phyloP scores from a whole-genome alignment of 73 alveolate genomes.

The Paramecium biaurelia region DNA sequence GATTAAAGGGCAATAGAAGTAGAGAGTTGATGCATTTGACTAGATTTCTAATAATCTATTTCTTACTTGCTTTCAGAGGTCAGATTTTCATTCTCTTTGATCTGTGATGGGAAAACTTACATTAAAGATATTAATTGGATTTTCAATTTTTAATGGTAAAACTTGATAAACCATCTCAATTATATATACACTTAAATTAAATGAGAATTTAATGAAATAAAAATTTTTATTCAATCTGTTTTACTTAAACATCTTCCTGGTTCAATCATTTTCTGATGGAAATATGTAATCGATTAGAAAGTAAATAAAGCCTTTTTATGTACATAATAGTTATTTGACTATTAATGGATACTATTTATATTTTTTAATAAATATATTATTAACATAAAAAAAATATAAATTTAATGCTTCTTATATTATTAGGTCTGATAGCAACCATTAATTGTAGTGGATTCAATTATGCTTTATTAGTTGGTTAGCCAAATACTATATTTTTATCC shows the following conservation, averaged over 20 bases:
- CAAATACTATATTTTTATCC: neutral
- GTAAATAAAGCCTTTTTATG: too few species aligned
- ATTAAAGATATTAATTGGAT: neutral
- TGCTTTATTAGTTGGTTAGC: neutral
- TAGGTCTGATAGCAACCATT: neutral
- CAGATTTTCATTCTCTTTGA: neutral
- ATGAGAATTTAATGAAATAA: too few species aligned
- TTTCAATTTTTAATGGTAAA: neutral
- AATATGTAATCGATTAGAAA: too few species aligned
- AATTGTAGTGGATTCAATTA: neutral
- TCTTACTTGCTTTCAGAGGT: neutral
- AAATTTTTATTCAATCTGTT: neutral
- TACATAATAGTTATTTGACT: too few species aligned
- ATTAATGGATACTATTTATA: too few species aligned
- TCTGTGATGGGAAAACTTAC: neutral
- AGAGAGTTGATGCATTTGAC: neutral
- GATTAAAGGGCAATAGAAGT: neutral
- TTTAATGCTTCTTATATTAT: neutral
- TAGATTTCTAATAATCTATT: neutral
- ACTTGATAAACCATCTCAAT: neutral
- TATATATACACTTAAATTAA: too few species aligned
- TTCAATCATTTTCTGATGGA: neutral
- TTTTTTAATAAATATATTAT: too few species aligned
- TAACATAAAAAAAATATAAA: too few species aligned
- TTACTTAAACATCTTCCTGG: too few species aligned